A percentile compares a stretch with the other conserved stretches of the same genome.
These are phyloP conservation scores for Carallia brachiata DNA, from an alignment of 345 rosid species.

Conservation along the genomic window DNA sequence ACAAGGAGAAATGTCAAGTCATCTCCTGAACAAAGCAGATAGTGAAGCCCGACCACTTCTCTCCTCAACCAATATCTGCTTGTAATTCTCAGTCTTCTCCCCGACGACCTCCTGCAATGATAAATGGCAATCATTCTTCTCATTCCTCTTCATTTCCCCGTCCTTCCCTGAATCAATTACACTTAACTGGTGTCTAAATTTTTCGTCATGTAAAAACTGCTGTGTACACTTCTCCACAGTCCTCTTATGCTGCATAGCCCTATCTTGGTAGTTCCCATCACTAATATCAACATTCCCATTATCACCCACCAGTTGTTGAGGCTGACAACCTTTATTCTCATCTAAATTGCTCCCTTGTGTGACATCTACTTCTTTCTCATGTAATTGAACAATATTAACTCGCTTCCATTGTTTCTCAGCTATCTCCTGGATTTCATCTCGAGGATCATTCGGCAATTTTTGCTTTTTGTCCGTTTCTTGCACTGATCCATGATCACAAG, in stretches of 20 bases:
- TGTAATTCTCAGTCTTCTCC: slow-evolving; percentile 22
- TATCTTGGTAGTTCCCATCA: background rate
- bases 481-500: slow-evolving; percentile 16
- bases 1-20: background rate
- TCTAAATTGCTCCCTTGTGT: background rate
- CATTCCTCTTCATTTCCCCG: background rate
- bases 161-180: slow-evolving; percentile 3
- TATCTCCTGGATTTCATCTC: background rate
- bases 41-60: slow-evolving; percentile 21
- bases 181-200: background rate
- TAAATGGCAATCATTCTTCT: background rate
- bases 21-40: slow-evolving; percentile 47
- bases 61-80: slow-evolving; percentile 18
- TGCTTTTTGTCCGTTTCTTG: slow-evolving; percentile 25
- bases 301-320: background rate
- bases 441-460: slow-evolving; percentile 9
- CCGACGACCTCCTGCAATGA: slow-evolving; percentile 1
- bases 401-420: background rate
- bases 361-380: background rate
- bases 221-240: background rate
- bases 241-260: background rate
- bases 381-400: background rate
- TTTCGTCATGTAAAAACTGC: slow-evolving; percentile 8
- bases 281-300: background rate
- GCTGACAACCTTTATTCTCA: background rate